Base-by-base conservation (phyloP, 2,329 filamentous ascomycete species). In the Cercospora nicotianae region DNA sequence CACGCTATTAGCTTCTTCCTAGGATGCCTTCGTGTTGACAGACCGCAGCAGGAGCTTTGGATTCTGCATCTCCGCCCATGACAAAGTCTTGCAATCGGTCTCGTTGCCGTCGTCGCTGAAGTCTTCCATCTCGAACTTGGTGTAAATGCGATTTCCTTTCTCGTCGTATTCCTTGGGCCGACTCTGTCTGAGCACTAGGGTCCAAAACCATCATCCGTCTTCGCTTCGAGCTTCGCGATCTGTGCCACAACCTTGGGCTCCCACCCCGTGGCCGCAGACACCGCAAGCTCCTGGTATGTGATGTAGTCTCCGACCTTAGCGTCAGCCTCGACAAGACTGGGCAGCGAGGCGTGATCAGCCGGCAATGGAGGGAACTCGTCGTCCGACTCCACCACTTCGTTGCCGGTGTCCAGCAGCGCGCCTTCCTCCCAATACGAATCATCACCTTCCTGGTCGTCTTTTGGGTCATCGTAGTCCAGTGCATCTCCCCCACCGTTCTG, bases 61-160 rank as follows among this genome's bases (percentile, higher is more conserved):
- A 26, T 60, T 66, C 23, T 67, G 55, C 8, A 63, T 31, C 45
- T 64, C 55, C n/a, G 36, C 55, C 28, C 39, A 64, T 20, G 61
- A 45, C 6, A 64, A 48, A 13, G 18, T 55, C 12, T 57, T 55
- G 3, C 83, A 80, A 7, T 72, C 75, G 8, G 73, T 80, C 9
- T 82, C 82, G 13, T 84, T 83, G 1, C 80, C 81, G 0, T 86
- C 86, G 12, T 87, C 87, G 10, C 87, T 87, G 6, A 88, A 85
- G 7, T 76, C 76, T 10, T 87, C 86, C 72, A 89, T 88, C 74
- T 96, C 92, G 71, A 96, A 95, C 67, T 89, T 91, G 69, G 86
- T 88, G 73, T 94, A 96, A 9, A 92, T 79, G 9, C 92, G 86
- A 69, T 90, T 83, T 0, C 92, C 93, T 0, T 90, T 89, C 45